A percentile compares a stretch with the other conserved stretches of the same genome.
Evolutionary conservation across 768 basidiomycete genomes (phyloP).

Genomic region (Suillus lakei): DNA sequence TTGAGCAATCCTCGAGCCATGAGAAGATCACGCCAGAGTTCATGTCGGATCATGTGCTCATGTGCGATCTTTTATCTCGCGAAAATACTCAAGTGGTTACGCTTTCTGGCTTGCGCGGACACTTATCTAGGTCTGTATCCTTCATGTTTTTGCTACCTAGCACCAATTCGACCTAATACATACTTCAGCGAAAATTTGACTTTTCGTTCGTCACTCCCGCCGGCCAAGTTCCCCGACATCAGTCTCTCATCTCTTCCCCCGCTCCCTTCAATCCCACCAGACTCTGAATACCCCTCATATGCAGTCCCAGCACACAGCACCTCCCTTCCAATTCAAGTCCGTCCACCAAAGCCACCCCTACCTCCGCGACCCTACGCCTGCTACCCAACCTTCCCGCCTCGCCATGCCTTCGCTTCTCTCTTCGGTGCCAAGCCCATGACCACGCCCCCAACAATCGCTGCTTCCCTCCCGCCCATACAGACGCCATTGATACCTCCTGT

Average conservation of each 20-base stretch:
- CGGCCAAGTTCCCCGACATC: constrained; percentile 41
- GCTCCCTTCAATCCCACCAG: constrained; percentile 46
- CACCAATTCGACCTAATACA: constrained; percentile 28
- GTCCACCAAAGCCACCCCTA: constrained; percentile 54
- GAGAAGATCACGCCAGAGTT: constrained; percentile 73
- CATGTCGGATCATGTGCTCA: constrained; percentile 80
- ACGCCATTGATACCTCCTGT: constrained; percentile 31
- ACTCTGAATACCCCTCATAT: constrained; percentile 53
- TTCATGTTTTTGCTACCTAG: constrained; percentile 34
- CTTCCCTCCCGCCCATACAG: constrained; percentile 30
- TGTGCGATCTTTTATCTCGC: constrained; percentile 58
- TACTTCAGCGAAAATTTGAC: constrained; percentile 41
- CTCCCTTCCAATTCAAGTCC: constrained; percentile 38
- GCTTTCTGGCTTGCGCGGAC: constrained; percentile 83
- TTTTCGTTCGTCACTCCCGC: constrained; percentile 48
- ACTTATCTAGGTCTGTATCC: constrained; percentile 57
- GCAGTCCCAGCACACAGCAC: constrained; percentile 45
- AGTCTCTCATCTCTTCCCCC: constrained; percentile 56
- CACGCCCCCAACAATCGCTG: constrained; percentile 33
- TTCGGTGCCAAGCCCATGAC: constrained; percentile 54
- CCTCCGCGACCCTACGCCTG: constrained; percentile 37
- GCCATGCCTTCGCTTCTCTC: constrained; percentile 78
- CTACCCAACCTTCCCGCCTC: constrained; percentile 50
- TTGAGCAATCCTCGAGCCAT: constrained; percentile 56
- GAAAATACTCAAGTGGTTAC: constrained; percentile 66